These are phyloP conservation scores for Suillus clintonianus DNA, from an alignment of 768 basidiomycete species.

Conservation along the genomic window DNA sequence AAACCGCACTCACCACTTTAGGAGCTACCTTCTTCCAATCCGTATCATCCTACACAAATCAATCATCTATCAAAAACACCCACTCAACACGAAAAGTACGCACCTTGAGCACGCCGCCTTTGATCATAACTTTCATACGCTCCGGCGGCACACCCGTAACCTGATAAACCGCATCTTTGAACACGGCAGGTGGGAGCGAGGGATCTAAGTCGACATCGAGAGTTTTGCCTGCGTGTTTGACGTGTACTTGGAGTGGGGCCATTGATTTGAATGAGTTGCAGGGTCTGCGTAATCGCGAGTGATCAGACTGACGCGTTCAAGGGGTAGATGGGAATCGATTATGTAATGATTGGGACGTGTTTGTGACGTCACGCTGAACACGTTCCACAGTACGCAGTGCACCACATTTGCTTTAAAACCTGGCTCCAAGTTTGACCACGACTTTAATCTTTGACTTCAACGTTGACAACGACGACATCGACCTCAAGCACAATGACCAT, in stretches of 20 bases:
- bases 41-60: constrained; percentile 71
- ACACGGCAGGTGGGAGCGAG: constrained; percentile 63
- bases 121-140: constrained; percentile 97
- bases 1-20: constrained; percentile 61
- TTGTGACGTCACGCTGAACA: constrained; percentile 32
- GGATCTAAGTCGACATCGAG: constrained; percentile 73
- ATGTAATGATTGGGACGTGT: constrained; percentile 15
- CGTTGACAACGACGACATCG: background rate
- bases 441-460: background rate
- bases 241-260: constrained; percentile 71
- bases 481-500: constrained; percentile 44
- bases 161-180: constrained; percentile 84
- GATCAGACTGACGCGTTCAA: constrained; percentile 13
- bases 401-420: background rate
- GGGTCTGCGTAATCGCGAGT: constrained; percentile 2
- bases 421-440: background rate
- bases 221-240: constrained; percentile 89
- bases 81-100: constrained; percentile 15
- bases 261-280: constrained; percentile 36
- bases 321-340: constrained; percentile 28
- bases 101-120: constrained; percentile 89
- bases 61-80: constrained; percentile 4
- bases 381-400: constrained; percentile 13
- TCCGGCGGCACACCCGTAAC: constrained; percentile 86
- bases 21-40: constrained; percentile 83